phyloP scores from a whole-genome alignment of 2,329 filamentous ascomycete species.

The Dactylellina sp. region DNA sequence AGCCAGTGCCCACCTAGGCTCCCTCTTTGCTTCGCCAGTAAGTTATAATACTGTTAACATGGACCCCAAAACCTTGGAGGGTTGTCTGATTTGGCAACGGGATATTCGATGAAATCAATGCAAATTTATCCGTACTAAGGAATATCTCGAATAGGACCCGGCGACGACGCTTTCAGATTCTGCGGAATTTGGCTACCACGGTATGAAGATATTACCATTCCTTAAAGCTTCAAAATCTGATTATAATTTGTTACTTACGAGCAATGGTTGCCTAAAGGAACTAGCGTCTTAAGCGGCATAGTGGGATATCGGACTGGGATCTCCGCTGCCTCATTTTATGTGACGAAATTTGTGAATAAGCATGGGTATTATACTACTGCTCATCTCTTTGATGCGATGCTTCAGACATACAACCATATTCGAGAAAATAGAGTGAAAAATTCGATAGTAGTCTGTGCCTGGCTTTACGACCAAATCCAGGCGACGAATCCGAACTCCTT shows the following conservation, averaged over 20 bases:
- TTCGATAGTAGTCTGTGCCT: constrained; percentile 9
- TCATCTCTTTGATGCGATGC: constrained; percentile 23
- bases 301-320: constrained; percentile 6
- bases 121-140: neutral
- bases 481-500: neutral
- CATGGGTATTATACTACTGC: constrained; percentile 24
- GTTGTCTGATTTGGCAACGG: no score
- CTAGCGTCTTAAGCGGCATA: constrained; percentile 3
- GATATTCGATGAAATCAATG: no score
- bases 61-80: no score
- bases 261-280: no score
- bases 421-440: neutral
- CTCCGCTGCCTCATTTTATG: neutral
- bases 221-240: no score
- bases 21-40: no score
- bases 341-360: constrained; percentile 16
- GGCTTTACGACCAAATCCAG: constrained; percentile 23
- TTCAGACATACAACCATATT: constrained; percentile 15
- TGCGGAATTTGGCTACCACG: constrained; percentile 3
- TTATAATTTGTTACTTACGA: no score
- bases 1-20: no score
- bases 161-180: neutral
- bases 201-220: neutral
- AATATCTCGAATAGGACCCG: constrained; percentile 6
- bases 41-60: no score